Percentiles rank a stretch among this genome's conserved stretches.
These are phyloP conservation scores for Pythium aquatile DNA, from an alignment of 352 stramenopile species.

Conservation along the genomic window DNA sequence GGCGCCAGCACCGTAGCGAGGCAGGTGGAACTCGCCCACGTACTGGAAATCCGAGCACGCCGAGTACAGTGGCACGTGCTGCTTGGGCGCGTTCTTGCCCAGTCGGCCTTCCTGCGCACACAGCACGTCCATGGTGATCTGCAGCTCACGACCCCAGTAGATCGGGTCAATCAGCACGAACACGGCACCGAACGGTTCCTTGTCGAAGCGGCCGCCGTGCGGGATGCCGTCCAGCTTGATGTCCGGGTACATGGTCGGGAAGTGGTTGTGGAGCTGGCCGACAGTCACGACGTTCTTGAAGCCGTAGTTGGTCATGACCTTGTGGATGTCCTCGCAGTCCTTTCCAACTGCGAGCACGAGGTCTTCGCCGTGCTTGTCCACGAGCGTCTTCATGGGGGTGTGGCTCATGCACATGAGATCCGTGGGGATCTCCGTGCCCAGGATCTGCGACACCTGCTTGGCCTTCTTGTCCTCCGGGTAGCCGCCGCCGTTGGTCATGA, in stretches of 20 bases:
- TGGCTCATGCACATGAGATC: conserved; percentile 74
- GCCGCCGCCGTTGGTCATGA: conserved; percentile 88
- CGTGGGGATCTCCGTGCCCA: conserved; percentile 52
- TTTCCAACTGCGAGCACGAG: conserved; percentile 81
- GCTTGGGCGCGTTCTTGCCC: conserved; percentile 41
- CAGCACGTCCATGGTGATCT: conserved; percentile 75
- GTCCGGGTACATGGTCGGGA: conserved; percentile 81
- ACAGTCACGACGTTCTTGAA: conserved; percentile 84
- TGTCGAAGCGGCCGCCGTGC: conserved; percentile 52
- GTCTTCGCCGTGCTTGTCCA: conserved; percentile 60
- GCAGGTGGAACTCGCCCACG: conserved; percentile 81
- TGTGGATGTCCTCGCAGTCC: conserved; percentile 57
- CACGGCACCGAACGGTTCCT: conserved; percentile 53
- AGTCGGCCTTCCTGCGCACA: conserved; percentile 56
- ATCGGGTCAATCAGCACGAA: conserved; percentile 81
- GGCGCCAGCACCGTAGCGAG: conserved; percentile 74
- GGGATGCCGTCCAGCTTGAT: conserved; percentile 49
- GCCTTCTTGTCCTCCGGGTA: conserved; percentile 79
- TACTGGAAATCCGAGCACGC: conserved; percentile 89
- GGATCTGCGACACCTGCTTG: conserved; percentile 61
- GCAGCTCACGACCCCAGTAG: conserved; percentile 74
- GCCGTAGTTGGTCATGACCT: conserved; percentile 74
- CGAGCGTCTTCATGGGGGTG: conserved; percentile 78
- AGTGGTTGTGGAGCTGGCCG: conserved; percentile 71
- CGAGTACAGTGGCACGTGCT: conserved; percentile 77